Percentiles rank a stretch among this genome's conserved stretches.
Conservation (phyloP, 139 green algal genomes). For the Haematococcus sp. region DNA sequence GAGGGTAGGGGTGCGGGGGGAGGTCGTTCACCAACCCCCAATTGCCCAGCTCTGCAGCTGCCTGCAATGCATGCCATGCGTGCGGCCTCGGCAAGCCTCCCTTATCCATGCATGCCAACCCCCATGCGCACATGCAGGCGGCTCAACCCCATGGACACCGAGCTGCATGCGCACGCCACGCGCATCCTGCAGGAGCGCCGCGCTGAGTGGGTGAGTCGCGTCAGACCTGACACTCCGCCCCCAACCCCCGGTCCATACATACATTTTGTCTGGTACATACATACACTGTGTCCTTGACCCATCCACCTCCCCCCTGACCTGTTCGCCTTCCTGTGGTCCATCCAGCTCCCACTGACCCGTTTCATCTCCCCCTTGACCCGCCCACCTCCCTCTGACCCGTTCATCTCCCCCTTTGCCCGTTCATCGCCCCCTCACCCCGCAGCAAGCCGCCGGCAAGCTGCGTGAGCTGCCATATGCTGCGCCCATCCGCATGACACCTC, state of each 20-base stretch:
- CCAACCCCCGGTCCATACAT: too few relatives aligned
- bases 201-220: background rate
- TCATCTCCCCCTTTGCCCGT: background rate
- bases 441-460: background rate
- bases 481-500: background rate
- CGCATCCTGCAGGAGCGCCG: background rate
- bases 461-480: background rate
- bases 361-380: background rate
- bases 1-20: too few relatives aligned
- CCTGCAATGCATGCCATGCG: background rate
- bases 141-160: background rate
- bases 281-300: too few relatives aligned
- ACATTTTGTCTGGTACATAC: too few relatives aligned
- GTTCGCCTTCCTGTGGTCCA: background rate
- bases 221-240: background rate
- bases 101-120: background rate
- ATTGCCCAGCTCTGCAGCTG: background rate
- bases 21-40: too few relatives aligned
- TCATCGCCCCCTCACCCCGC: background rate
- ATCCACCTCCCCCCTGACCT: background rate
- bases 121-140: background rate
- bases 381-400: background rate
- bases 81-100: background rate
- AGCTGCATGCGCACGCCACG: slow-evolving; percentile 8
- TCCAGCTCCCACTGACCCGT: background rate